Percentiles rank a stretch among this genome's conserved stretches.
Evolutionary conservation across 2,329 filamentous ascomycete genomes (phyloP).

Genomic region (Hirsutella thompsonii): DNA sequence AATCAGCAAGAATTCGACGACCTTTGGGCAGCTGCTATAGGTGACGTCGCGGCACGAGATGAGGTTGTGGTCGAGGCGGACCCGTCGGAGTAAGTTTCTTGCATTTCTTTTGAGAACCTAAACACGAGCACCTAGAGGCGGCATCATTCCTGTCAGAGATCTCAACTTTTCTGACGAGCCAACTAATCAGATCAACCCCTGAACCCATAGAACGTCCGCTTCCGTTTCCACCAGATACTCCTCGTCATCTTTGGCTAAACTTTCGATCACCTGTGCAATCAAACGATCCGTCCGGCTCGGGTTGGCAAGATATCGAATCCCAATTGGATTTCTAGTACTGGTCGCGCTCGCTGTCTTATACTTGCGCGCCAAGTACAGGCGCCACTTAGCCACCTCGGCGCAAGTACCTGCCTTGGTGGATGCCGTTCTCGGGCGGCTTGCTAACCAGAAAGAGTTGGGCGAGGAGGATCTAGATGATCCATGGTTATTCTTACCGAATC

Average conservation of each 20-base stretch:
- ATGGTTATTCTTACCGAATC: slow-evolving; percentile 76
- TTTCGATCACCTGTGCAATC: slow-evolving; percentile 77
- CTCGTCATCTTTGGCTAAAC: slow-evolving; percentile 79
- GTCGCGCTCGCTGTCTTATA: slow-evolving; percentile 43
- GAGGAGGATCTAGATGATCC: slow-evolving; percentile 55
- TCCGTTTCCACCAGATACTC: slow-evolving; percentile 55
- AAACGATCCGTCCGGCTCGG: slow-evolving; percentile 65
- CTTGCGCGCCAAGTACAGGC: slow-evolving; percentile 47
- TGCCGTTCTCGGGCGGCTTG: slow-evolving; percentile 71
- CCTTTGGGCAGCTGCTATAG: slow-evolving; percentile 63
- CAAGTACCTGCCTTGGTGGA: slow-evolving; percentile 75
- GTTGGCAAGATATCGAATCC: slow-evolving; percentile 76
- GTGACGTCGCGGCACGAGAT: slow-evolving; percentile 52
- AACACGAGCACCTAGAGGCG: neutral
- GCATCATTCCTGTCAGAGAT: neutral
- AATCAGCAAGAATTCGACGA: slow-evolving; percentile 84
- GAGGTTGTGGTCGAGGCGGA: slow-evolving; percentile 38
- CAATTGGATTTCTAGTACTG: slow-evolving; percentile 55
- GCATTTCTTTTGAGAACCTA: neutral
- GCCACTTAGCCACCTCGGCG: slow-evolving; percentile 50
- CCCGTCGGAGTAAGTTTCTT: slow-evolving; percentile 37
- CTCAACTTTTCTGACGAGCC: slow-evolving; percentile 36
- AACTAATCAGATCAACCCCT: slow-evolving; percentile 80
- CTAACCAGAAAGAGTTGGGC: slow-evolving; percentile 72
- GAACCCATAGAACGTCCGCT: slow-evolving; percentile 58